phyloP scores from a whole-genome alignment of 1,284 basidiomycete genomes.

The Trichosporon asahii region DNA sequence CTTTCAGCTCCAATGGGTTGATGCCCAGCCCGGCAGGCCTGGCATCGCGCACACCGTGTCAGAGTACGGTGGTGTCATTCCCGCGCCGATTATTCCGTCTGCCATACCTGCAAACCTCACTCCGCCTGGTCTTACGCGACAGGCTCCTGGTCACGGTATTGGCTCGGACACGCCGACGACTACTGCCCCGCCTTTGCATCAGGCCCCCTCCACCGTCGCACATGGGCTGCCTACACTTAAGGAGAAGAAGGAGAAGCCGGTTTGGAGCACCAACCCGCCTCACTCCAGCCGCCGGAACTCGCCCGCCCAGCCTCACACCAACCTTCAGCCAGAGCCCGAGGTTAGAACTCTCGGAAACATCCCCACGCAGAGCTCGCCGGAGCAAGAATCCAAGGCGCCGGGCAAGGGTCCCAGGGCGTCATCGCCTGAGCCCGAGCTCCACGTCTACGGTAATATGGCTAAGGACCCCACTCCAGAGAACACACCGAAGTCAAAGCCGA shows the following conservation, averaged over 20 bases:
- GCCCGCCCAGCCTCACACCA: neutral
- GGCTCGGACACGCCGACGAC: neutral
- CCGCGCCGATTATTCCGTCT: neutral
- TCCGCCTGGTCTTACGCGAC: neutral
- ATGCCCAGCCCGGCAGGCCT: neutral
- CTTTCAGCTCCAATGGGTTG: slow-evolving; percentile 13
- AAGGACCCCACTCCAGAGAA: neutral
- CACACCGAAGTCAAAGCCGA: neutral
- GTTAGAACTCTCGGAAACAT: neutral
- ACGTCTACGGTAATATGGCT: neutral
- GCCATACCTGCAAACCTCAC: neutral
- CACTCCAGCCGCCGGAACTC: slow-evolving; percentile 1
- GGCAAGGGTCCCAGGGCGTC: neutral
- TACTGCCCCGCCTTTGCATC: neutral
- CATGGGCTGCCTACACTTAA: neutral
- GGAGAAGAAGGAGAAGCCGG: slow-evolving; percentile 19
- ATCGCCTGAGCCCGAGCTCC: neutral
- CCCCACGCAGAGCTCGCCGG: neutral
- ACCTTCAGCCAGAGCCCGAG: neutral
- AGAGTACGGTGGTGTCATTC: neutral
- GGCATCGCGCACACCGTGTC: neutral
- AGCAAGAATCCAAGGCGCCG: neutral
- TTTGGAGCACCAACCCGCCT: slow-evolving; percentile 37
- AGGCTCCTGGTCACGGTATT: neutral
- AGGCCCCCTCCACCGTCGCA: neutral